Conservation (phyloP, 208 protist species). For the Leishmania braziliensis region DNA sequence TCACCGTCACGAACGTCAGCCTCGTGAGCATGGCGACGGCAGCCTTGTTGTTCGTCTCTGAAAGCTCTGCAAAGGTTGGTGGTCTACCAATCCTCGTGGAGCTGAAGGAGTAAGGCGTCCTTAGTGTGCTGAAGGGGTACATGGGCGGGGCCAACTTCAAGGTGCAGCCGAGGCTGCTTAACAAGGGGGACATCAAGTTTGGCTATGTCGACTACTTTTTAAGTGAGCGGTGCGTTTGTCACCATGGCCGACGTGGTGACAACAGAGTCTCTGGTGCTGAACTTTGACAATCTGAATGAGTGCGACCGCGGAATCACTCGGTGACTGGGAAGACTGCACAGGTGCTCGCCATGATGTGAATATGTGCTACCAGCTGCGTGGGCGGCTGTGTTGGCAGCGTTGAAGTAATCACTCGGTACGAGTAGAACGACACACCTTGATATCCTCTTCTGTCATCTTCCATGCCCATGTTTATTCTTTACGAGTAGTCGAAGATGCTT, state of each 20-base stretch:
- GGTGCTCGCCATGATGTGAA: conserved; percentile 88
- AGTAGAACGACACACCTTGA: conserved; percentile 21
- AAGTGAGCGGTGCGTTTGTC: conserved; percentile 98
- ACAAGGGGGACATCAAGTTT: conserved; percentile 46
- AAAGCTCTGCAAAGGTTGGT: conserved; percentile 73
- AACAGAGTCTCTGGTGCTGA: conserved; percentile 82
- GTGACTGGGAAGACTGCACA: conserved; percentile 95
- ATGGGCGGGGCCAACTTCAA: conserved; percentile 93
- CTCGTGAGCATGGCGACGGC: conserved; percentile 92
- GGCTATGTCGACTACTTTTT: conserved; percentile 89
- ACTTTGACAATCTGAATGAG: conserved; percentile 91
- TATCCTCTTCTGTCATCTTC: background rate
- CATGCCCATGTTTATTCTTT: background rate
- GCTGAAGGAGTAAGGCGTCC: conserved; percentile 87
- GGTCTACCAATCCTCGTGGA: conserved; percentile 85
- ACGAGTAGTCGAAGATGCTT: background rate
- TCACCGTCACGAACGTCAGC: conserved; percentile 94
- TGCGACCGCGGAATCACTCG: conserved; percentile 95
- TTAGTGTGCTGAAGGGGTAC: conserved; percentile 85
- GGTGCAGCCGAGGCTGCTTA: conserved; percentile 86
- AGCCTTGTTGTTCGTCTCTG: conserved; percentile 81
- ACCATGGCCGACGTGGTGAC: conserved; percentile 91
- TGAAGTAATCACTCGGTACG: conserved; percentile 94
- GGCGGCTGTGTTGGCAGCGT: conserved; percentile 37
- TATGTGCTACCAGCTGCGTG: conserved; percentile 75